Base-by-base conservation (phyloP, 1,284 basidiomycete genomes). In the Tilletia setariae region DNA sequence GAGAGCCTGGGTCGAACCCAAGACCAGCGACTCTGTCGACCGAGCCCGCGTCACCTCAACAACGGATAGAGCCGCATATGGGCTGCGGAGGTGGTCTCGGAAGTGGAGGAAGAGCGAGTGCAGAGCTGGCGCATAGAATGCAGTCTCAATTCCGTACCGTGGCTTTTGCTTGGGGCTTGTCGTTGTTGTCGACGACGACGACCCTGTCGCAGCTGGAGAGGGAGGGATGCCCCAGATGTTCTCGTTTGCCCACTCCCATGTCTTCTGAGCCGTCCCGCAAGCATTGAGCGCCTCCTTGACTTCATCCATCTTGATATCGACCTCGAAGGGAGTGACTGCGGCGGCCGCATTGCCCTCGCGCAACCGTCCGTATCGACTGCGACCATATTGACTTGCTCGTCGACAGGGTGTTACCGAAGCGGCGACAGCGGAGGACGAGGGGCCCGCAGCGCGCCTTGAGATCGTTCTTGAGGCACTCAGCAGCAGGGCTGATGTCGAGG, bases 121-220 rank as follows among this genome's bases (percentile, higher is more conserved):
- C 8, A 81, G 66, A 1, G 77, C 79, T 0, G 77, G 73, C 1
- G 78, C 68, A 46, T 76, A 81, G 67, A 71, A 80, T 0, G 78
- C 68, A 23, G 79, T 79, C 3, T 69, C 61, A 21, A 72, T 67
- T 16, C 78, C 77, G 64, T 70, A 78, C 28, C 63, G 68, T 1
- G 74, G 68, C 51, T 28, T 15, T 23, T 56, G 2, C 21, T 56
- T 59, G n/a, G 23, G 21, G 53, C 8, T n/a, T 28, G 23, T 59
- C 53, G n/a, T 32, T 8, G 23, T 59, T 28, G 23, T 59, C 28
- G 53, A 6, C 19, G 53, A 15, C 35, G 35, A 40, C 6, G 6
- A 4, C 16, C 30, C n/a, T 23, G 53, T 19, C n/a, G 47, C 19
- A n/a, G n/a, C 28, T 11, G 28, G 28, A 16, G 56, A 19, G 13